Percentiles rank a stretch among this genome's conserved stretches.
These are phyloP conservation scores for Fomitopsis pulvina DNA, from an alignment of 768 basidiomycete species.

Conservation along the genomic window DNA sequence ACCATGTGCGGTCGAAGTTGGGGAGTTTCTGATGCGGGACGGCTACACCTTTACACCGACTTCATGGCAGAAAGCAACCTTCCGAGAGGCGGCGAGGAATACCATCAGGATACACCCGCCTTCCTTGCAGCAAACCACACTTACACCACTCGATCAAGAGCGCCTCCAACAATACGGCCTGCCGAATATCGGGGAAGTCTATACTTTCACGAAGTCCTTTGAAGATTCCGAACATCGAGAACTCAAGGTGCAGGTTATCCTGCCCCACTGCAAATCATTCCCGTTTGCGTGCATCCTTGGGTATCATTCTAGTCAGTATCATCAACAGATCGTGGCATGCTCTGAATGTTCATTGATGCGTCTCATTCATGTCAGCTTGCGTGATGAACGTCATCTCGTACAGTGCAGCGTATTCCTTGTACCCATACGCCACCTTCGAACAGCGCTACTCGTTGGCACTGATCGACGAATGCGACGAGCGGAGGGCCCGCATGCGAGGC, in stretches of 20 bases:
- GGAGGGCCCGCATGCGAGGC: not conserved
- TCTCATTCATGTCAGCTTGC: conserved; percentile 23
- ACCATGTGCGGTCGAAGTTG: conserved; percentile 22
- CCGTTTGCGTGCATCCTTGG: conserved; percentile 32
- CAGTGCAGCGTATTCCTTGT: conserved; percentile 34
- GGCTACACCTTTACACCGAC: conserved; percentile 26
- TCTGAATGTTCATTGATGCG: not conserved
- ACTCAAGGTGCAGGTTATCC: conserved; percentile 35
- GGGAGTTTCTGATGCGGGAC: conserved; percentile 26
- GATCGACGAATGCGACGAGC: not conserved
- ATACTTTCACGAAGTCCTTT: conserved; percentile 24
- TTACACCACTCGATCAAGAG: not conserved
- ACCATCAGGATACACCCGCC: too few species aligned
- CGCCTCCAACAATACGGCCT: conserved; percentile 15
- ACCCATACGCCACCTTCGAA: conserved; percentile 35
- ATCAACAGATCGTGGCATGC: not conserved
- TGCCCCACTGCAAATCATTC: conserved; percentile 19
- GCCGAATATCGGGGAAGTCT: conserved; percentile 23
- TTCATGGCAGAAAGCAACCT: conserved; percentile 15
- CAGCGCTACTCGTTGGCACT: conserved; percentile 22
- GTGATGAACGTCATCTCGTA: conserved; percentile 40
- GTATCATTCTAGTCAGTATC: conserved; percentile 40
- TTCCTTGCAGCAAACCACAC: conserved; percentile 1
- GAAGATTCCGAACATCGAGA: not conserved
- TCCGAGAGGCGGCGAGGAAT: conserved; percentile 4